Percentiles rank a stretch among this genome's conserved stretches.
phyloP scores from a whole-genome alignment of 768 basidiomycete species.

The Phylloporus sp. region DNA sequence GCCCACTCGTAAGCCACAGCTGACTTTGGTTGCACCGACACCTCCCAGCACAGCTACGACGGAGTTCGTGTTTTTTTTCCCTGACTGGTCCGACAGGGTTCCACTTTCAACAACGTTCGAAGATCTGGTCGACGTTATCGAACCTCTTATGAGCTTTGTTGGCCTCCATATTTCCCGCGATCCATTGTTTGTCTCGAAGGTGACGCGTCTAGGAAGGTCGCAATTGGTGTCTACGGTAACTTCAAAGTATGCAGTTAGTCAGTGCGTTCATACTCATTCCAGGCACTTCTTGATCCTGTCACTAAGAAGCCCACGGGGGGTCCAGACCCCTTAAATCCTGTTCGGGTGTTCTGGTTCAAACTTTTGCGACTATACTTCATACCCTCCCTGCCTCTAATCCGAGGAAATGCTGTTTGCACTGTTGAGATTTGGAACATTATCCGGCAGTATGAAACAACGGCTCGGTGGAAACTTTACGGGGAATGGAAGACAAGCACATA shows the following conservation, averaged over 20 bases:
- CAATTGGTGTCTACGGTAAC: slow-evolving; percentile 55
- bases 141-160: slow-evolving; percentile 75
- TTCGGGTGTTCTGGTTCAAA: slow-evolving; percentile 79
- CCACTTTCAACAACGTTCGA: slow-evolving; percentile 59
- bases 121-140: slow-evolving; percentile 70
- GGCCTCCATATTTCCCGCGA: slow-evolving; percentile 80
- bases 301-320: slow-evolving; percentile 57
- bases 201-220: slow-evolving; percentile 69
- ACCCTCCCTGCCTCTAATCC: slow-evolving; percentile 80
- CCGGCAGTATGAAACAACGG: slow-evolving; percentile 66
- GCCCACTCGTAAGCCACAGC: slow-evolving; percentile 52
- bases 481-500: slow-evolving; percentile 84
- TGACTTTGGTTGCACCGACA: slow-evolving; percentile 75
- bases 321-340: slow-evolving; percentile 52
- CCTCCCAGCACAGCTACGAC: slow-evolving; percentile 70
- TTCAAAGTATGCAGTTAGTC: neutral
- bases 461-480: slow-evolving; percentile 89
- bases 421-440: slow-evolving; percentile 93
- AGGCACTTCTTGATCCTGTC: slow-evolving; percentile 51
- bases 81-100: slow-evolving; percentile 70
- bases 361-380: slow-evolving; percentile 76
- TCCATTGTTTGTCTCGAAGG: slow-evolving; percentile 69
- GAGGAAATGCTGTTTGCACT: slow-evolving; percentile 82
- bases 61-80: slow-evolving; percentile 91
- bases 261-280: slow-evolving; percentile 6